Percentiles rank a stretch among this genome's conserved stretches.
Conservation (phyloP, 2,329 filamentous ascomycete genomes). For the Incumbomyces delicatus region DNA sequence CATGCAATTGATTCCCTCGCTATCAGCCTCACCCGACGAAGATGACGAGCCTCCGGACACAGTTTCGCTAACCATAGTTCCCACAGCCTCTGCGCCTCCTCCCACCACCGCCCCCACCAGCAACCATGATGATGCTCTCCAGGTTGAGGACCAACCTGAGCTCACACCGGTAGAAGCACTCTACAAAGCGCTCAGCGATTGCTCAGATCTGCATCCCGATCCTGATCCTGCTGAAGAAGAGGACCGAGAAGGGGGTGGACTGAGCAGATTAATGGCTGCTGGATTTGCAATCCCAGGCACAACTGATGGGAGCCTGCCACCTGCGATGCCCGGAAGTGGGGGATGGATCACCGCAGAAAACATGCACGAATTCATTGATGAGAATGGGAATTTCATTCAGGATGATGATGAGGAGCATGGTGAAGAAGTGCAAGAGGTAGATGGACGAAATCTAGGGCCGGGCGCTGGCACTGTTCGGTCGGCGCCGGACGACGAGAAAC, state of each 20-base stretch:
- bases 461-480: constrained; percentile 33
- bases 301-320: constrained; percentile 32
- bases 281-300: constrained; percentile 29
- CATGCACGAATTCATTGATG: constrained; percentile 72
- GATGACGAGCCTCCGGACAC: constrained; percentile 32
- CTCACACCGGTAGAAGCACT: constrained; percentile 33
- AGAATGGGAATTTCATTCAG: constrained; percentile 67
- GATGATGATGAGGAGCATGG: constrained; percentile 43
- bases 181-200: constrained; percentile 37
- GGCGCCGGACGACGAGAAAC: constrained; percentile 27
- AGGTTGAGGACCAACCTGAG: constrained; percentile 24
- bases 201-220: constrained; percentile 40
- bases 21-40: constrained; percentile 6
- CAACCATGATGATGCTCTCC: constrained; percentile 17
- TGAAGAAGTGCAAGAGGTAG: constrained; percentile 49
- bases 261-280: constrained; percentile 28
- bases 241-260: constrained; percentile 26
- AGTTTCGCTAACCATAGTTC: constrained; percentile 35
- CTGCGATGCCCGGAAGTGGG: constrained; percentile 39
- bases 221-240: constrained; percentile 30
- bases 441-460: constrained; percentile 42
- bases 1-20: constrained; percentile 35
- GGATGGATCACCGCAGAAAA: constrained; percentile 76
- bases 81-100: constrained; percentile 21
- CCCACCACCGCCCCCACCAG: constrained; percentile 9